A percentile compares a stretch with the other conserved stretches of the same genome.
Evolutionary conservation across 371 early-diverging fungal genomes (phyloP).

Genomic region (Enterospora canceri): DNA sequence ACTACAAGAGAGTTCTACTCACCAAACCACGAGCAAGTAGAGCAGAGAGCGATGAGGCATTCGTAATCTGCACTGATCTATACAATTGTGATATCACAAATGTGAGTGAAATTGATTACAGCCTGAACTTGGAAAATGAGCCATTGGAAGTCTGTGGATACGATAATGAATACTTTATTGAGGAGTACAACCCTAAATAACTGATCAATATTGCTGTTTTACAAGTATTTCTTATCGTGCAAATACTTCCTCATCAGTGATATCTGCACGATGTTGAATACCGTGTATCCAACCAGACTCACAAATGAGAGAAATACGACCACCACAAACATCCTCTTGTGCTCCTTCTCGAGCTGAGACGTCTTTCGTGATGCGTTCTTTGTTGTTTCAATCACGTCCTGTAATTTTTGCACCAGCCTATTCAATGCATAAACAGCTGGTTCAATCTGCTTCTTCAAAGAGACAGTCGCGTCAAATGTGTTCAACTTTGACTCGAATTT

Average conservation of each 20-base stretch:
- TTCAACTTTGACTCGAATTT: slow-evolving; percentile 32
- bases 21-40: slow-evolving; percentile 84
- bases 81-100: background rate
- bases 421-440: slow-evolving; percentile 53
- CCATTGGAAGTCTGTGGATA: background rate
- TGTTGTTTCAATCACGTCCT: slow-evolving; percentile 17
- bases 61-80: slow-evolving; percentile 53
- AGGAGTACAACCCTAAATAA: background rate
- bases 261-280: slow-evolving; percentile 47
- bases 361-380: slow-evolving; percentile 28
- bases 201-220: background rate
- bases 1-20: slow-evolving; percentile 71
- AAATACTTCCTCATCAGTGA: slow-evolving; percentile 52
- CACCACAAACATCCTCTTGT: slow-evolving; percentile 44
- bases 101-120: background rate
- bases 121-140: background rate
- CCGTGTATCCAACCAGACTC: slow-evolving; percentile 44
- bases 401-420: slow-evolving; percentile 48
- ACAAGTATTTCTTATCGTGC: slow-evolving; percentile 53
- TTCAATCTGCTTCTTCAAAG: slow-evolving; percentile 45
- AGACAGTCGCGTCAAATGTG: slow-evolving; percentile 55
- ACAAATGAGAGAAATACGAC: slow-evolving; percentile 45
- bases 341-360: slow-evolving; percentile 29
- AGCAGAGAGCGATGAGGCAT: slow-evolving; percentile 65
- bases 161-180: background rate